A percentile compares a stretch with the other conserved stretches of the same genome.
Evolutionary conservation across 257 asterid species (phyloP).

Genomic region (Paulownia fortunei): DNA sequence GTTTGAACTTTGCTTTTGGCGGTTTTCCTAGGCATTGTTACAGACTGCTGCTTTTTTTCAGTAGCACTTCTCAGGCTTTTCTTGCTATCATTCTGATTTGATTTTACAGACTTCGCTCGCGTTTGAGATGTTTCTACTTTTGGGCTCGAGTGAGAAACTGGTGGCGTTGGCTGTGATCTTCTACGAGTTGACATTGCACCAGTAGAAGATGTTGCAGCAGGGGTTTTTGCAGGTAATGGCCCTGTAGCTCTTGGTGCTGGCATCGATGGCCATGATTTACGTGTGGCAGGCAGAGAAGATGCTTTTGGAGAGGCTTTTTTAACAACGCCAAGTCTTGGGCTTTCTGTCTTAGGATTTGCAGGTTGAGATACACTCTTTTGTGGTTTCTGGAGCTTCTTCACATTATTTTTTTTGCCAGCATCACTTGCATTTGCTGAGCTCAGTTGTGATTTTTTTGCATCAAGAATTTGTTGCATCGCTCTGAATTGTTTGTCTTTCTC

Average conservation of each 20-base stretch:
- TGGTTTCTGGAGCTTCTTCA: conserved; percentile 69
- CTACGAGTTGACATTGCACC: conserved; percentile 59
- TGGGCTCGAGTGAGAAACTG: conserved; percentile 53
- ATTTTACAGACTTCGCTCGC: conserved; percentile 52
- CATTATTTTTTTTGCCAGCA: conserved; percentile 49
- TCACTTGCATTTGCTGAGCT: conserved; percentile 53
- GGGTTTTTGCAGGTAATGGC: conserved; percentile 65
- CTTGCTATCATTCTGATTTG: conserved; percentile 52
- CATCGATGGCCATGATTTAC: conserved; percentile 89
- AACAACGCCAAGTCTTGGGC: conserved; percentile 51
- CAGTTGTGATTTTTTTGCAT: conserved; percentile 58
- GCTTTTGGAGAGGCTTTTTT: conserved; percentile 65
- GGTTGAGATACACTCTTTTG: conserved; percentile 52
- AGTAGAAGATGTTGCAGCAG: conserved; percentile 49
- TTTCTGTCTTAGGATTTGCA: conserved; percentile 61
- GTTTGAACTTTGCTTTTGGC: conserved; percentile 58
- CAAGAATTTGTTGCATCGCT: conserved; percentile 55
- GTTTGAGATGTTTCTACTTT: conserved; percentile 58
- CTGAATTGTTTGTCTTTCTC: conserved; percentile 66
- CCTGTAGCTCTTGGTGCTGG: conserved; percentile 71
- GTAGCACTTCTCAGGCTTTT: conserved; percentile 50
- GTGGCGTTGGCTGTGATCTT: conserved; percentile 65
- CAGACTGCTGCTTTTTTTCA: conserved; percentile 66
- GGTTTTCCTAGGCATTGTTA: conserved; percentile 54
- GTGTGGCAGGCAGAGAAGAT: conserved; percentile 70